Evolutionary conservation across 2,329 filamentous ascomycete genomes (phyloP).

Genomic region (Neopestalotiopsis sp.): DNA sequence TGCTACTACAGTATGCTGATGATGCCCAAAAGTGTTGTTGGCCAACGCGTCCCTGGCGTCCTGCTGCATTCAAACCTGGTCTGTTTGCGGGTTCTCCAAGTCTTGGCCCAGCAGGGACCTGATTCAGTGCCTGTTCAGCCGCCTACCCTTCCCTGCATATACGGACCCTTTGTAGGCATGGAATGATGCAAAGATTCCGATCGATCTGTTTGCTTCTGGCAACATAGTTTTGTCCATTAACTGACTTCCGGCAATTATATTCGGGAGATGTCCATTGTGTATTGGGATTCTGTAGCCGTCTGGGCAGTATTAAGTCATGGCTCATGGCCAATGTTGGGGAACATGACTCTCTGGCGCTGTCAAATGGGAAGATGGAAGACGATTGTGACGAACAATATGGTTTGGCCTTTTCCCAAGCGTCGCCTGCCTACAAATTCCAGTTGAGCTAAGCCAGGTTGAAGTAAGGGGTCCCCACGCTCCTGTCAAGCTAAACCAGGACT

Average conservation of each 20-base stretch:
- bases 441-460: no score
- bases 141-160: neutral
- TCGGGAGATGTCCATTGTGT: neutral
- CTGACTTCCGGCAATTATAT: neutral
- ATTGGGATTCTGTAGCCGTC: neutral
- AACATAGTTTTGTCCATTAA: neutral
- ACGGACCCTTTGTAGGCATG: neutral
- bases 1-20: neutral
- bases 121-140: neutral
- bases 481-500: neutral
- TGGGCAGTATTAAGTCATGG: neutral
- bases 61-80: neutral
- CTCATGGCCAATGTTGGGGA: neutral
- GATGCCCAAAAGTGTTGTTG: neutral
- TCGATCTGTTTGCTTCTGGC: neutral
- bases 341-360: neutral
- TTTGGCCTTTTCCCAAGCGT: neutral
- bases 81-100: neutral
- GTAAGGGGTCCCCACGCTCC: neutral
- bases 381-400: neutral
- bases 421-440: neutral
- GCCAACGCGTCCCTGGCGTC: no score
- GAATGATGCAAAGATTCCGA: neutral
- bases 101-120: neutral
- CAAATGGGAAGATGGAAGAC: neutral